A percentile compares a stretch with the other conserved stretches of the same genome.
These are phyloP conservation scores for Globisporangium nagaii DNA, from an alignment of 352 stramenopile genomes.

Conservation along the genomic window DNA sequence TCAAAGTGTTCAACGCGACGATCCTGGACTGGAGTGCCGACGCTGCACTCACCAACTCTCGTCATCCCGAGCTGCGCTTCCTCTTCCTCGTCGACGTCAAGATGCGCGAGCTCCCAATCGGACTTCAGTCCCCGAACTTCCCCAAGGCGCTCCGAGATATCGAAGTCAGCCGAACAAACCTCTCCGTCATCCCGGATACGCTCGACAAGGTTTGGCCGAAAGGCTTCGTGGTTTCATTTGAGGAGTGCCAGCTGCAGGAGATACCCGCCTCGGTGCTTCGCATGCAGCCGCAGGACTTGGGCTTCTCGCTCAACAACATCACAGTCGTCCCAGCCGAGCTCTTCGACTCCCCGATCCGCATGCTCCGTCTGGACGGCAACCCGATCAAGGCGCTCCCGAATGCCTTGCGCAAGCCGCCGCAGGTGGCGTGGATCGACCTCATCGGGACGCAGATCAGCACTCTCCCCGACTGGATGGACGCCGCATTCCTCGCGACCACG, in stretches of 20 bases:
- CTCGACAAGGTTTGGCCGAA: slow-evolving; percentile 1
- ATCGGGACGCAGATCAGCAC: background rate
- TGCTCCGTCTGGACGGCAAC: background rate
- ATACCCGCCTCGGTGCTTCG: background rate
- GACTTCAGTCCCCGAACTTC: background rate
- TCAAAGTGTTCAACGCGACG: slow-evolving; percentile 26
- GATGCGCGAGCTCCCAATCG: slow-evolving; percentile 3
- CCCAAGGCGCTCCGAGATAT: slow-evolving; percentile 1
- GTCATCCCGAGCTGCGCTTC: slow-evolving; percentile 6
- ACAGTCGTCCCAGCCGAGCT: background rate
- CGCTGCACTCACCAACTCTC: slow-evolving; percentile 1
- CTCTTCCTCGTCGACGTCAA: slow-evolving; percentile 5
- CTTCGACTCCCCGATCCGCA: background rate
- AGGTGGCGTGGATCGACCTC: background rate
- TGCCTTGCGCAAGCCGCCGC: background rate
- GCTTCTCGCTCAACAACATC: slow-evolving; percentile 1
- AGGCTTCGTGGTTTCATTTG: slow-evolving; percentile 2
- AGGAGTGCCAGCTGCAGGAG: slow-evolving; percentile 6
- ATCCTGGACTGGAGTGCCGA: slow-evolving; percentile 13
- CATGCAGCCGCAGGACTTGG: background rate
- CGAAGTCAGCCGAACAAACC: slow-evolving; percentile 4
- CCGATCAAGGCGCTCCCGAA: background rate
- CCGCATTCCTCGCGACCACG: background rate
- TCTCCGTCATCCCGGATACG: background rate
- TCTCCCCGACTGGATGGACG: slow-evolving; percentile 3